Base-by-base conservation (phyloP, 2,329 filamentous ascomycete genomes). In the Aspergillus melleus region DNA sequence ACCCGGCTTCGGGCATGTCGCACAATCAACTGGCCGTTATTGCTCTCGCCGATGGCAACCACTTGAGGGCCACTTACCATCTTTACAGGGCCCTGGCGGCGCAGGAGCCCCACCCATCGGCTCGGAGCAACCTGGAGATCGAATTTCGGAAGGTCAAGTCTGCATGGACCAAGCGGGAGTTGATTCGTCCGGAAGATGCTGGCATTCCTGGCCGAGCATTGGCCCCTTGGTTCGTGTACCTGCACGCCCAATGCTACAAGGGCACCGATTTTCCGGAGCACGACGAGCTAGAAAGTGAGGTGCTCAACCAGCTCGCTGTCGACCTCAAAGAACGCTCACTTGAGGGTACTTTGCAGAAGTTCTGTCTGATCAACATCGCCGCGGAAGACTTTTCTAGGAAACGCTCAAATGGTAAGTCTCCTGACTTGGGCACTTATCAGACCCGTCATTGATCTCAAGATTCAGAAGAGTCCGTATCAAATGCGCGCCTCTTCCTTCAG, bases 1-100 rank as follows among this genome's bases (percentile, higher is more conserved):
- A 90, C 66, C 92, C 94, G 3, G 81, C 86, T 19, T 92, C 90
- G 50, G 94, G 94, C 30, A 86, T 88, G 63, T 90, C 92, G 16
- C 90, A 96, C 70, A 94, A 99, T 70, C 95, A 98, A 75, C 87
- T 95, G 74, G 93, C 91, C 39, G 90, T 98, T 39, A 89, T 98
- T 60, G 89, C 90, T 61, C 84, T 91, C 52, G 88, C 90, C 55
- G 74, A 93, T 68, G 85, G 84, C 59, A 89, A 94, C 66, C 90
- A 96, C 72, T 84, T 98, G 54, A 87, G 92, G 62, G 88, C 92
- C 10, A 89, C 96, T 30, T 98, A 97, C 75, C 88, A 96, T 74
- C 86, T 98, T 46, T 95, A 96, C 72, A 88, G 93, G 63, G 89
- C 93, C 16, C 83, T 95, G 66, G 88, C 88, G 9, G 88, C 91